These are phyloP conservation scores for Hippophae rhamnoides DNA, from an alignment of 306 rosid genomes.

Conservation along the genomic window DNA sequence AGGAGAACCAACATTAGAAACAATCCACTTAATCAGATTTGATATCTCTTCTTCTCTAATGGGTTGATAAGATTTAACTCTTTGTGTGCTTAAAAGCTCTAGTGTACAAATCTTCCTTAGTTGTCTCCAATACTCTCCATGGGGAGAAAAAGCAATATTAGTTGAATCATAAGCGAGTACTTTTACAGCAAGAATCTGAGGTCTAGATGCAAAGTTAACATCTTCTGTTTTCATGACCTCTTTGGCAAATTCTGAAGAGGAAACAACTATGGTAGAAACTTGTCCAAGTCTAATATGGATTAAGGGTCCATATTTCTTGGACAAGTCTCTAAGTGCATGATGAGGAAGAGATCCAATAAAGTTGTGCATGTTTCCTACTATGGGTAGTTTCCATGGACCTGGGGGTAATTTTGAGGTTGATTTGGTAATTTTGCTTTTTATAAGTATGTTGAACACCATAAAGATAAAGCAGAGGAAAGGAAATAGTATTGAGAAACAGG, in stretches of 20 bases:
- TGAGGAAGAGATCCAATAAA: slow-evolving; percentile 17
- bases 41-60: slow-evolving; percentile 39
- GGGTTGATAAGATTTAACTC: slow-evolving; percentile 31
- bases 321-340: slow-evolving; percentile 18
- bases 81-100: slow-evolving; percentile 29
- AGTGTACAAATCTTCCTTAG: slow-evolving; percentile 18
- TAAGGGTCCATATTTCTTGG: slow-evolving; percentile 25
- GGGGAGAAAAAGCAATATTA: not conserved
- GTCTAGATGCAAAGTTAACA: slow-evolving; percentile 14
- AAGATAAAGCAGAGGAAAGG: no score
- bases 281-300: slow-evolving; percentile 39
- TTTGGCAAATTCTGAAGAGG: no score
- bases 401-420: slow-evolving; percentile 11
- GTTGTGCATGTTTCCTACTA: slow-evolving; percentile 26
- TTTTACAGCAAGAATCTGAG: slow-evolving; percentile 4
- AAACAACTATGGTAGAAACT: no score
- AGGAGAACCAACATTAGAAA: slow-evolving; percentile 1
- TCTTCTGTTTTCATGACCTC: no score
- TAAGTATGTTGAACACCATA: no score
- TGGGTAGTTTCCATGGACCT: slow-evolving; percentile 35
- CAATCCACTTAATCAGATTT: slow-evolving; percentile 25
- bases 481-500: no score
- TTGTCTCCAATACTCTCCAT: slow-evolving; percentile 10
- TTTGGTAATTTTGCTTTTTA: no score
- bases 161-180: not conserved